Evolutionary conservation across 768 basidiomycete species (phyloP), one percentile per base, ranked within the genome.

Genomic region (Gloeopeniophorella convolvens): DNA sequence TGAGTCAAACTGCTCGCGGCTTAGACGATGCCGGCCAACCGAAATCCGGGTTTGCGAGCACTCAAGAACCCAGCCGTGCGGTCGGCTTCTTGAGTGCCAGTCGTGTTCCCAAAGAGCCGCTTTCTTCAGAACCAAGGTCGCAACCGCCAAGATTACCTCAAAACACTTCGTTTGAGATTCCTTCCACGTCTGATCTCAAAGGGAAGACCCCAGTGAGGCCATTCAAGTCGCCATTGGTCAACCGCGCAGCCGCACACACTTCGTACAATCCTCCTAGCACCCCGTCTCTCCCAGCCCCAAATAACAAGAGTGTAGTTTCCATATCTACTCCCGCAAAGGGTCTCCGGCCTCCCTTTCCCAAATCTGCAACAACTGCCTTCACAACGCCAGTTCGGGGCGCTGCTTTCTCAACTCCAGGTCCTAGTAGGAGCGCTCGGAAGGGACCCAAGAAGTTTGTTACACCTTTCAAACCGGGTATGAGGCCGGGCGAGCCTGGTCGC

Each of bases 381-480:
- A 33, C 13, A 6, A 41, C 34, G 2, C 42, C 33, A 15, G 21
- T 41, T 5, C 42, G 49, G 7, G 12, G 33, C 5, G 44, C 55
- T 5, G 41, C 34, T 7, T 49, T 56, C 20, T 36, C 55, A 4
- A 52, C 50, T 26, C 46, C 53, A 15, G 36, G 41, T 28, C 32
- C 31, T 5, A 16, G 33, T n/a, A 36, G 24, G 10, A 48, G 46
- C 21, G 47, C 48, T 9, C 46, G 43, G 30, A 49, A 51, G 16
- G 31, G 3, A 9, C 20, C 62, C 12, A 74, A 69, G 48, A 66
- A 71, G 20, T 80, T 80, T 55, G 74, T 71, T 55, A 71, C 78
- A 0, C 78, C 78, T 26, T 85, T 85, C 62, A 85, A 83, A 59
- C 45, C 64, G 5, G 76, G 74, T 23, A 68, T 75, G 68, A 68